These are phyloP conservation scores for Pyrus bretschneideri DNA, from an alignment of 306 rosid species.

Conservation along the genomic window DNA sequence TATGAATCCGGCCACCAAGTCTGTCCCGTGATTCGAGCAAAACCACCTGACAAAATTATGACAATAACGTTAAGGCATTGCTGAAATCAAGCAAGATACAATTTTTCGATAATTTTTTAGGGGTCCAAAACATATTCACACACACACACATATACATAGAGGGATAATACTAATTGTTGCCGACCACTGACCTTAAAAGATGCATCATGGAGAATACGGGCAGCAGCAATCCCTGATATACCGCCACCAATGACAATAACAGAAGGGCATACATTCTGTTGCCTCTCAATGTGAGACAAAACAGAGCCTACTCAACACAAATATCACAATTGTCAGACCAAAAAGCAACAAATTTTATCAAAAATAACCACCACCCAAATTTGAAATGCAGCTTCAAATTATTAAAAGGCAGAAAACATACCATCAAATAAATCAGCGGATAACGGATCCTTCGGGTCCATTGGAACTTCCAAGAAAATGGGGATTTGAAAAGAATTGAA, in stretches of 20 bases:
- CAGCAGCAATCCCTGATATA: constrained; percentile 81
- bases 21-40: constrained; percentile 74
- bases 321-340: not conserved
- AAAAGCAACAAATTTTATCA: not conserved
- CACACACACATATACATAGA: no score
- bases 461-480: not conserved
- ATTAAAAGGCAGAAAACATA: not conserved
- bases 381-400: not conserved
- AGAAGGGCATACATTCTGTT: constrained; percentile 31
- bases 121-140: not conserved
- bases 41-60: constrained; percentile 40
- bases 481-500: not conserved
- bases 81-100: constrained; percentile 7
- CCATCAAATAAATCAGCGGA: not conserved
- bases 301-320: not conserved
- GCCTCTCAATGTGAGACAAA: constrained; percentile 4
- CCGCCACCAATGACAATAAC: constrained; percentile 87
- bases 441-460: constrained; percentile 11
- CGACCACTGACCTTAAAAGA: constrained; percentile 48
- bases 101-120: not conserved
- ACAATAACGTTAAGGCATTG: constrained; percentile 10
- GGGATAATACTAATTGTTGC: not conserved
- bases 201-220: constrained; percentile 65
- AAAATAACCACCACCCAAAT: not conserved
- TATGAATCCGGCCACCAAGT: constrained; percentile 84